Conservation (phyloP, 768 basidiomycete genomes). For the Kwoniella mangroviensis region DNA sequence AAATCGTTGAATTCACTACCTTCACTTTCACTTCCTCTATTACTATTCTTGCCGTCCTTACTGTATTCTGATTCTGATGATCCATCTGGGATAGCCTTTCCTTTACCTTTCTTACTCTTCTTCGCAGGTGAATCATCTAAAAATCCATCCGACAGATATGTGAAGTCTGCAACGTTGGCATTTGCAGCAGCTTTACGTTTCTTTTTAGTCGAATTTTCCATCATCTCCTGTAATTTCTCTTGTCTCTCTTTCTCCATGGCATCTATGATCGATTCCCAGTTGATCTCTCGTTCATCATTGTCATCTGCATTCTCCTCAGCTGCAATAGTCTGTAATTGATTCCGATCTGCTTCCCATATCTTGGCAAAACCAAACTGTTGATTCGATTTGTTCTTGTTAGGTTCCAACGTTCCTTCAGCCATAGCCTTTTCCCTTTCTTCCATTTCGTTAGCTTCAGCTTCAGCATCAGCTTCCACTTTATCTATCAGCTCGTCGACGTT, state of each 20-base stretch:
- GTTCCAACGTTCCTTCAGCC: conserved; percentile 62
- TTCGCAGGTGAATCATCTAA: conserved; percentile 38
- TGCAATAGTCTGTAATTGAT: conserved; percentile 65
- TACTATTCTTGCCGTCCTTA: conserved; percentile 14
- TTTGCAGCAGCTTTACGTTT: conserved; percentile 68
- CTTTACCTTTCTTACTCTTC: conserved; percentile 49
- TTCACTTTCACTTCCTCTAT: conserved; percentile 11
- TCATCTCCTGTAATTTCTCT: conserved; percentile 65
- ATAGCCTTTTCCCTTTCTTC: conserved; percentile 61
- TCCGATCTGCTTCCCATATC: conserved; percentile 84
- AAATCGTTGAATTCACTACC: conserved; percentile 27
- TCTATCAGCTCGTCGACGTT: conserved; percentile 87
- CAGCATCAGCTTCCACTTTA: conserved; percentile 73
- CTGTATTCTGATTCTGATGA: conserved; percentile 53
- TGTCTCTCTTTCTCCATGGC: conserved; percentile 60
- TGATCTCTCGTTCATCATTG: conserved; percentile 61
- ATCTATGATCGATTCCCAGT: conserved; percentile 77
- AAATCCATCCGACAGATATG: conserved; percentile 14
- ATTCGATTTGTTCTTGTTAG: conserved; percentile 61
- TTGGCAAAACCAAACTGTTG: conserved; percentile 84
- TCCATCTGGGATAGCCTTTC: conserved; percentile 56
- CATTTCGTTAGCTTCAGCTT: conserved; percentile 37
- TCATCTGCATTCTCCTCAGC: conserved; percentile 58
- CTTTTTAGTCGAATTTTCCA: conserved; percentile 67
- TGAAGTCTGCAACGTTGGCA: conserved; percentile 2